Base-by-base conservation (phyloP, 345 rosid genomes). In the Lepidium sativum region DNA sequence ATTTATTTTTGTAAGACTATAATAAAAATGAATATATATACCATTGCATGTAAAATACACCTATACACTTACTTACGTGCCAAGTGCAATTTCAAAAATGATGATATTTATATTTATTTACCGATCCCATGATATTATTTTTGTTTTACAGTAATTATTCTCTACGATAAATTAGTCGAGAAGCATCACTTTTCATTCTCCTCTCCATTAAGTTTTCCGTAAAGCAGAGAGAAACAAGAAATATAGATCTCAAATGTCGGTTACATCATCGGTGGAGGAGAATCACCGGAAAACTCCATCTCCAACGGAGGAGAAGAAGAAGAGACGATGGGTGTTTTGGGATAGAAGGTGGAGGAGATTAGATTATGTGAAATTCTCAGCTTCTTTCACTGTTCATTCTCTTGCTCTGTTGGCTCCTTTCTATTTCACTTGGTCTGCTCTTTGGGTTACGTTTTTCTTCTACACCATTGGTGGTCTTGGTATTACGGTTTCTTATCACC, bases 391-490 rank as follows among this genome's bases (percentile, higher is more conserved):
- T 13, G 75, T 83, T 80, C 98, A 92, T 74, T 73, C 85, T 42
- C 83, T 92, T 29, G 65, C 78, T 61, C 70, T 89, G 44, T 72
- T 83, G 54, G 97, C 91, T 21, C 98, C 97, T 0, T 83, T 92
- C 76, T 75, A 63, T 68, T 87, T 92, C 83, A 84, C 55, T 4
- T 85, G 97, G 91, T 56, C 69, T 9, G 92, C 96, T 16, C 75
- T 89, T 65, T 72, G 83, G 82, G 83, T 82, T 37, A 83, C 91
- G 12, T 61, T 78, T 11, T 77, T 89, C 23, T 80, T 85, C 51
- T 54, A 77, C 18, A 76, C 82, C 6, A 77, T 87, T 10, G 97
- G 92, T 58, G 82, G 89, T 68, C 78, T 91, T 17, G 96, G 92
- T 60, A 91, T 91, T 17, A 88, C 94, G 9, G 81, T 88, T 35